Evolutionary conservation across 2,329 filamentous ascomycete genomes (phyloP).

Genomic region (Teratosphaeria zuluensis): DNA sequence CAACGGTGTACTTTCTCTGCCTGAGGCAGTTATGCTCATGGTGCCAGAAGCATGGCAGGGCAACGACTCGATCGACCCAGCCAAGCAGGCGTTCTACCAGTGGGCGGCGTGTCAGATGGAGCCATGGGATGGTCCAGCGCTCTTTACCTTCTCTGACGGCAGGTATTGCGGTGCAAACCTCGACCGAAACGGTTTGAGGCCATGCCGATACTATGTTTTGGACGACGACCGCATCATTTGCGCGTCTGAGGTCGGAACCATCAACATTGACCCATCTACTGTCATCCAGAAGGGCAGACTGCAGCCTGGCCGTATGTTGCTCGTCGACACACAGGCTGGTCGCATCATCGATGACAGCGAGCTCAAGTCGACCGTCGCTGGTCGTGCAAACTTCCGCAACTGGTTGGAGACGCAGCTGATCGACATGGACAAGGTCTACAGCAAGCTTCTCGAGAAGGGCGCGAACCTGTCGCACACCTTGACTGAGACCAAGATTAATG

Average conservation of each 20-base stretch:
- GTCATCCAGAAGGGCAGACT: conserved; percentile 88
- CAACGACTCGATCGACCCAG: conserved; percentile 81
- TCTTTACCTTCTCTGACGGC: conserved; percentile 95
- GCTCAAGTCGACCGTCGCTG: conserved; percentile 80
- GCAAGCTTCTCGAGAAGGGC: conserved; percentile 48
- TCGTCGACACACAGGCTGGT: conserved; percentile 83
- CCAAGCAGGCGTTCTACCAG: conserved; percentile 95
- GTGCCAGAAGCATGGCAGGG: conserved; percentile 97
- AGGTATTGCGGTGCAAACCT: conserved; percentile 95
- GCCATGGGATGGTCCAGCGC: conserved; percentile 91
- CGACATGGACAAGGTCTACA: conserved; percentile 65
- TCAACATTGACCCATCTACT: conserved; percentile 78
- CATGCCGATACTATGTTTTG: conserved; percentile 94
- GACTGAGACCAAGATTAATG: conserved; percentile 63
- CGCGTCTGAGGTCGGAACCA: conserved; percentile 91
- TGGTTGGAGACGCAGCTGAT: conserved; percentile 85
- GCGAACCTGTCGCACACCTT: conserved; percentile 58
- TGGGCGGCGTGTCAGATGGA: conserved; percentile 99
- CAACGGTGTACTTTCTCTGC: conserved; percentile 88
- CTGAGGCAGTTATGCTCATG: conserved; percentile 97
- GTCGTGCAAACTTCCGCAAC: conserved; percentile 72
- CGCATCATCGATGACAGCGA: conserved; percentile 92
- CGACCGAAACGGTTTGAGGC: conserved; percentile 87
- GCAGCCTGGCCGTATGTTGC: conserved; percentile 88
- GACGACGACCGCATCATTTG: conserved; percentile 96